Conservation (phyloP, 768 basidiomycete species). For the Hortiboletus flavorubellus region DNA sequence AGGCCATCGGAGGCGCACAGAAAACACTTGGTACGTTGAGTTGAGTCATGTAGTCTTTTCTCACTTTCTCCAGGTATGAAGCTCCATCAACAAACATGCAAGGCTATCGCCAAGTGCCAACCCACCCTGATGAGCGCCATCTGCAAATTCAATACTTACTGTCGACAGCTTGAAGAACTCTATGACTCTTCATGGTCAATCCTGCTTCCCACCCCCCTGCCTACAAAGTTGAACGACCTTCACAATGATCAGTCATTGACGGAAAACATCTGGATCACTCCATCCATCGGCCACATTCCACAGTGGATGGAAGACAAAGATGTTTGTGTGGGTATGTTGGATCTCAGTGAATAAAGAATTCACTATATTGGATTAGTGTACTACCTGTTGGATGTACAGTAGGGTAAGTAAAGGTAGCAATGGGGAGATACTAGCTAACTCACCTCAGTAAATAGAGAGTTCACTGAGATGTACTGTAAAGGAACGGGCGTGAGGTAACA, state of each 20-base stretch:
- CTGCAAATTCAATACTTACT: constrained; percentile 31
- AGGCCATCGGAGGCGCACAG: background rate
- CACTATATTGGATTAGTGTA: too few species aligned
- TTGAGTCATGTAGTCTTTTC: too few species aligned
- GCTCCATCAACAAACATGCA: background rate
- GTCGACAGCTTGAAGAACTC: constrained; percentile 18
- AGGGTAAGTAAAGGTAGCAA: too few species aligned
- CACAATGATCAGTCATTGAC: constrained; percentile 22
- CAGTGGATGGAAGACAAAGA: constrained; percentile 34
- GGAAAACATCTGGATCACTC: constrained; percentile 29
- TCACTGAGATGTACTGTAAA: too few species aligned
- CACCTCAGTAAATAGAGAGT: too few species aligned
- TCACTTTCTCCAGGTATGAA: constrained; percentile 1
- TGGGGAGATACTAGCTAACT: too few species aligned
- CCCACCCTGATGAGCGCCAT: background rate
- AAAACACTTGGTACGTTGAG: constrained; percentile 14
- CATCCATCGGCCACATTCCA: background rate
- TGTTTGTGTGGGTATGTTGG: constrained; percentile 34
- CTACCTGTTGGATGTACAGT: too few species aligned
- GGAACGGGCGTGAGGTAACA: too few species aligned
- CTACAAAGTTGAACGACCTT: constrained; percentile 25
- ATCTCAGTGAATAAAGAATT: too few species aligned
- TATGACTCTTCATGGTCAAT: constrained; percentile 24
- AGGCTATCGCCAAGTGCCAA: background rate
- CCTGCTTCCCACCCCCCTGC: constrained; percentile 33